Conservation (phyloP, 192 early-diverging fungal genomes). For the Martensiomyces pterosporus region DNA sequence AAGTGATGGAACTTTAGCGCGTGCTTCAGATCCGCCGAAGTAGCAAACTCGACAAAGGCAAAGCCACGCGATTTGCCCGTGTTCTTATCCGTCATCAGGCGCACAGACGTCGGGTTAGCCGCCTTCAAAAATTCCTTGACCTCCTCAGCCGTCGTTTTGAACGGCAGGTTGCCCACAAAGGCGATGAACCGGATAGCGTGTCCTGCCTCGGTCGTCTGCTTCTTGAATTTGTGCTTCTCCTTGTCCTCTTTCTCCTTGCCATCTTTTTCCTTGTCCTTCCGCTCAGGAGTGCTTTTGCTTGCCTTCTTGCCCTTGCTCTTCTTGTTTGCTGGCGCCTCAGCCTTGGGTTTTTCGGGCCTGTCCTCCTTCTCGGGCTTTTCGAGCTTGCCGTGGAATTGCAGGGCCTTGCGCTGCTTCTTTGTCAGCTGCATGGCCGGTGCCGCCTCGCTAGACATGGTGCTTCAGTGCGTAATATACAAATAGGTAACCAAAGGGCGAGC, state of each 20-base stretch:
- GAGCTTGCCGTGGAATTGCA: conserved; percentile 36
- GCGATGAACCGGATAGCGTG: conserved; percentile 48
- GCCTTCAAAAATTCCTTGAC: conserved; percentile 57
- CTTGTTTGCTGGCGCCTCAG: background rate
- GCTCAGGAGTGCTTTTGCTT: conserved; percentile 10
- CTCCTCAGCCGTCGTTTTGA: conserved; percentile 59
- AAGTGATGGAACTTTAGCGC: conserved; percentile 63
- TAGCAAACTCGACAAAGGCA: conserved; percentile 66
- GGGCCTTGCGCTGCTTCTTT: conserved; percentile 43
- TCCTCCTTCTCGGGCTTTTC: conserved; percentile 23
- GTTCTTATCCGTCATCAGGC: conserved; percentile 63
- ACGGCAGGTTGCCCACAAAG: conserved; percentile 67
- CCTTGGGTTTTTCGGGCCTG: conserved; percentile 1
- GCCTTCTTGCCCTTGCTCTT: conserved; percentile 5
- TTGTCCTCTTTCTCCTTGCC: background rate
- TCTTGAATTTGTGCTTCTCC: conserved; percentile 33
- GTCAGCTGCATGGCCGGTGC: conserved; percentile 14
- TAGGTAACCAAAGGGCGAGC: background rate
- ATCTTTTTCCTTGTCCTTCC: conserved; percentile 1
- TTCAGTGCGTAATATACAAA: conserved; percentile 9
- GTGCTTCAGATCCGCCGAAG: conserved; percentile 53
- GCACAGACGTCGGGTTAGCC: conserved; percentile 57
- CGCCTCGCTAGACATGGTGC: background rate
- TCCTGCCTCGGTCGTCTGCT: conserved; percentile 14
- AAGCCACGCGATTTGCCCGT: conserved; percentile 70